These are phyloP conservation scores for Fusarium anthophilum DNA, from an alignment of 2,329 filamentous ascomycete genomes.

Conservation along the genomic window DNA sequence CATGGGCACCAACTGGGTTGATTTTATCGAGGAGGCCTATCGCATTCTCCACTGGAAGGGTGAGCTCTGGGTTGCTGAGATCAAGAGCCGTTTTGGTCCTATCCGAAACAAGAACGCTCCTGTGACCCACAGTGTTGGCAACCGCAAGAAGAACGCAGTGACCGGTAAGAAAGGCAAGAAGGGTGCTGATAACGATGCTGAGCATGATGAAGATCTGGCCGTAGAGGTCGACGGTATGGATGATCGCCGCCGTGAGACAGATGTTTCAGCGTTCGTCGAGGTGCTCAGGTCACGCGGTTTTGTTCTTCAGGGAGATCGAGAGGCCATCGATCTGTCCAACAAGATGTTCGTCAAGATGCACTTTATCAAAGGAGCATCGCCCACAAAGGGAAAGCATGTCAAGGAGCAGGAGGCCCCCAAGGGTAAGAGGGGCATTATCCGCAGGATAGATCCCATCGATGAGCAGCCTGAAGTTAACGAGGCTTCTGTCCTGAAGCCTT, in stretches of 20 bases:
- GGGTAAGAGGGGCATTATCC: conserved; percentile 64
- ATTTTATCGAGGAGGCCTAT: conserved; percentile 96
- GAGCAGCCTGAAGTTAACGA: conserved; percentile 72
- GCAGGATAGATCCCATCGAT: conserved; percentile 63
- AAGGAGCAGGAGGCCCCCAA: conserved; percentile 65
- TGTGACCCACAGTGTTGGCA: conserved; percentile 77
- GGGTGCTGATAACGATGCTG: conserved; percentile 56
- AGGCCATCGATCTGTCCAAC: conserved; percentile 82
- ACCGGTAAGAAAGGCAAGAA: conserved; percentile 60
- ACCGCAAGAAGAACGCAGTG: conserved; percentile 63
- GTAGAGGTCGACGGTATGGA: conserved; percentile 77
- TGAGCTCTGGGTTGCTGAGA: conserved; percentile 96
- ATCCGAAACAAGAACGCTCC: conserved; percentile 49
- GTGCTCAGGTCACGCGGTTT: conserved; percentile 85
- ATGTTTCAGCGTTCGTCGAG: conserved; percentile 87
- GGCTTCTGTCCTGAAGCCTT: conserved; percentile 81
- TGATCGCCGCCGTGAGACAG: conserved; percentile 75
- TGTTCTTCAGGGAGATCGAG: conserved; percentile 74
- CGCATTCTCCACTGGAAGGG: conserved; percentile 91
- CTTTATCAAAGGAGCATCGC: conserved; percentile 84
- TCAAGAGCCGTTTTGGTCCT: conserved; percentile 84
- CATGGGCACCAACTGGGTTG: conserved; percentile 99
- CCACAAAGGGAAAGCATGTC: conserved; percentile 79
- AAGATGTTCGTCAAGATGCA: conserved; percentile 99
- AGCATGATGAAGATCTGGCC: conserved; percentile 66